Conservation (phyloP, 2,329 filamentous ascomycete genomes). For the Xylariaceae sp. region DNA sequence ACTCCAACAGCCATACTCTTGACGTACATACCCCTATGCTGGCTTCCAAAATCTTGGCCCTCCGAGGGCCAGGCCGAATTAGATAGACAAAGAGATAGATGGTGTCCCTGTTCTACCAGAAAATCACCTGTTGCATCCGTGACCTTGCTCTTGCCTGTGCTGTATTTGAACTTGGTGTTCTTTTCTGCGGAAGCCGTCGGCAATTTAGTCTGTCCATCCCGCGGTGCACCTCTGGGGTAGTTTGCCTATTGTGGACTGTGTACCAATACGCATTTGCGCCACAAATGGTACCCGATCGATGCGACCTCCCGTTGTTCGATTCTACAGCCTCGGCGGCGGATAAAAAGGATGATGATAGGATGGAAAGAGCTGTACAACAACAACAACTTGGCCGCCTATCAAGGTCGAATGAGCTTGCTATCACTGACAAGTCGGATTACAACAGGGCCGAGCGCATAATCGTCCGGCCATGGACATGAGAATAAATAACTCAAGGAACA, state of each 20-base stretch:
- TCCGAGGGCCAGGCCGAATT: slow-evolving; percentile 29
- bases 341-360: slow-evolving; percentile 2
- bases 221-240: slow-evolving; percentile 5
- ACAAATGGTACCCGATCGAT: slow-evolving; percentile 8
- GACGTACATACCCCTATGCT: slow-evolving; percentile 41
- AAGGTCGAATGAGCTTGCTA: slow-evolving; percentile 7
- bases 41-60: slow-evolving; percentile 37
- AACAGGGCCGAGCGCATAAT: slow-evolving; percentile 29
- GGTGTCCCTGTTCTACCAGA: slow-evolving; percentile 25
- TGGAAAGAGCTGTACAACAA: slow-evolving; percentile 7
- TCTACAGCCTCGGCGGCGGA: not conserved
- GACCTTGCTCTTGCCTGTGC: slow-evolving; percentile 3
- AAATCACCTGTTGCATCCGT: slow-evolving; percentile 23
- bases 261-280: not conserved
- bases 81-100: slow-evolving; percentile 39
- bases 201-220: not conserved
- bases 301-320: not conserved
- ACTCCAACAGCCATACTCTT: slow-evolving; percentile 33
- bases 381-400: not conserved
- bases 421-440: slow-evolving; percentile 34
- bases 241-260: not conserved
- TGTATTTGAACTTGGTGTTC: not conserved
- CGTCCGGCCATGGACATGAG: slow-evolving; percentile 30
- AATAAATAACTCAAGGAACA: slow-evolving; percentile 39
- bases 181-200: slow-evolving; percentile 1